Conservation (phyloP, 2,329 filamentous ascomycete genomes). For the Venturia aucupariae region DNA sequence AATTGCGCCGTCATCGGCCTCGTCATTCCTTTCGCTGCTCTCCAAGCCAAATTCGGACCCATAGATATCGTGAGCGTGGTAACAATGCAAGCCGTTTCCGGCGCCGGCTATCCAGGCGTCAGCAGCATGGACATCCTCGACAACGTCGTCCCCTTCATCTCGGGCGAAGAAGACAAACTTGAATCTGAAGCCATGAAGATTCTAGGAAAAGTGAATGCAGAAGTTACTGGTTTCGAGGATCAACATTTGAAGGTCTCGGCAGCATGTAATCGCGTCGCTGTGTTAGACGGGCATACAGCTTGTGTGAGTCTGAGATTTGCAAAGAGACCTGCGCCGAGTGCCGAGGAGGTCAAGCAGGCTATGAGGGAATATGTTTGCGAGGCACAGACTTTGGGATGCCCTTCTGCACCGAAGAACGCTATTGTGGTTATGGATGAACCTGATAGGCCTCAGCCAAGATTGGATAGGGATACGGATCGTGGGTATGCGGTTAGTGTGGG, state of each 20-base stretch:
- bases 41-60: conserved; percentile 79
- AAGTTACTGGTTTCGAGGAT: conserved; percentile 65
- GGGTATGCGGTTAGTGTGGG: conserved; percentile 92
- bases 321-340: conserved; percentile 62
- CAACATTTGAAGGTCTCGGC: conserved; percentile 73
- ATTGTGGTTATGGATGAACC: conserved; percentile 86
- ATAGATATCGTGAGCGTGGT: conserved; percentile 70
- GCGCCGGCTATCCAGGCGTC: conserved; percentile 84
- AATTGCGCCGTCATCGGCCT: conserved; percentile 97
- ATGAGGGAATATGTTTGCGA: conserved; percentile 75
- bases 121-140: conserved; percentile 93
- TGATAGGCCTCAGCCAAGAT: conserved; percentile 80
- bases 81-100: conserved; percentile 90
- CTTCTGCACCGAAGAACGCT: conserved; percentile 70
- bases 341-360: conserved; percentile 67
- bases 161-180: conserved; percentile 91
- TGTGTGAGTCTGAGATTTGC: conserved; percentile 82
- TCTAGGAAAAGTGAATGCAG: conserved; percentile 63
- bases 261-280: conserved; percentile 88
- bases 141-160: conserved; percentile 90
- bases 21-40: conserved; percentile 86
- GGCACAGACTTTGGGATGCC: conserved; percentile 73
- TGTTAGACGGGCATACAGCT: conserved; percentile 91
- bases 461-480: conserved; percentile 75
- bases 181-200: conserved; percentile 95